These are phyloP conservation scores for Adansonia digitata DNA, from an alignment of 345 rosid species.

Conservation along the genomic window DNA sequence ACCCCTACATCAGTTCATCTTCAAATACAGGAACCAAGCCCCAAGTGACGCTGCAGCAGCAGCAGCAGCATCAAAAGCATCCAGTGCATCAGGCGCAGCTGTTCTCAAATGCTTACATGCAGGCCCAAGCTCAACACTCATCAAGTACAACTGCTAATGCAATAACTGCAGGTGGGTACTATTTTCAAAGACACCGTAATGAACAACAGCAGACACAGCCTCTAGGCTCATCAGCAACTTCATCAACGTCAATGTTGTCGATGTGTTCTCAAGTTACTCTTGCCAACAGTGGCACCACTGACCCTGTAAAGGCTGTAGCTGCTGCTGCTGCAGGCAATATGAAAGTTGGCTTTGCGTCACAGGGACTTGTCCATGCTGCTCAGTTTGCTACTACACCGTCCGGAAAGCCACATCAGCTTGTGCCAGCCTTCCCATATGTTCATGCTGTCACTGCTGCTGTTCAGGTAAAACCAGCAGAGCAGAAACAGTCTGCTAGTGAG, in stretches of 20 bases:
- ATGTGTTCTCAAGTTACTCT: conserved; percentile 46
- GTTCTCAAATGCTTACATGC: conserved; percentile 52
- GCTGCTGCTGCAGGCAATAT: conserved; percentile 44
- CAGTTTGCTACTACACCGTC: conserved; percentile 46
- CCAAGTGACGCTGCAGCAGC: conserved; percentile 39
- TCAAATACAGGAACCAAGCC: conserved; percentile 50
- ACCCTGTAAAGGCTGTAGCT: conserved; percentile 79
- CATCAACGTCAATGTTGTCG: conserved; percentile 52
- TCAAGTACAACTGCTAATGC: conserved; percentile 33
- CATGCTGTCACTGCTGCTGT: conserved; percentile 52
- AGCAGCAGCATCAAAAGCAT: conserved; percentile 44
- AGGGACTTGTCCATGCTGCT: conserved; percentile 37
- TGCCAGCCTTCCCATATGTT: conserved; percentile 54
- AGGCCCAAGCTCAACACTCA: conserved; percentile 49
- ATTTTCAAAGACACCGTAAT: conserved; percentile 56
- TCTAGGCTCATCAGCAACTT: conserved; percentile 36
- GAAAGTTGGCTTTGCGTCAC: conserved; percentile 55
- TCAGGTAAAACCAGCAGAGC: conserved; percentile 82
- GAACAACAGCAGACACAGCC: conserved; percentile 49
- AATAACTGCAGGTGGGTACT: conserved; percentile 47
- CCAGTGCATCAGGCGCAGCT: conserved; percentile 53
- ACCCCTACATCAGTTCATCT: conserved; percentile 43
- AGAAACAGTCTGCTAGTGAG: conserved; percentile 85
- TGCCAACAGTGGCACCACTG: conserved; percentile 40
- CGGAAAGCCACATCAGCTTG: conserved; percentile 56